Evolutionary conservation across 768 basidiomycete genomes (phyloP).

Genomic region (Agaricus blazei): DNA sequence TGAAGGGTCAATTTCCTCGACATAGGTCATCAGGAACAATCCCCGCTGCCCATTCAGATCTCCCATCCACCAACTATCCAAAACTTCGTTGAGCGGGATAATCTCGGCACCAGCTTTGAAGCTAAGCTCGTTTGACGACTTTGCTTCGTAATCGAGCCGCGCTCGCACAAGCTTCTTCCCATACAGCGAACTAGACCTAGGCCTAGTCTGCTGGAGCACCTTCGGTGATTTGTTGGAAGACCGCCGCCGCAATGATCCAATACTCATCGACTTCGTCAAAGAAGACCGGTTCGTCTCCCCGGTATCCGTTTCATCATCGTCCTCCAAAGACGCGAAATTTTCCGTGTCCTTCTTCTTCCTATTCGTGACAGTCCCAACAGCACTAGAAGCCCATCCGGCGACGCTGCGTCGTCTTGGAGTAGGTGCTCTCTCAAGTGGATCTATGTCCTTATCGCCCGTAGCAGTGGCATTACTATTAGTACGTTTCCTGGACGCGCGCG

Average conservation of each 20-base stretch:
- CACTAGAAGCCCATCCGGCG: conserved; percentile 64
- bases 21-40: conserved; percentile 78
- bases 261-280: conserved; percentile 23
- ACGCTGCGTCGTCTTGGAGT: conserved; percentile 39
- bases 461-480: conserved; percentile 48
- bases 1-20: conserved; percentile 27
- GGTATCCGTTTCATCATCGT: conserved; percentile 32
- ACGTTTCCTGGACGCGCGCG: conserved; percentile 61
- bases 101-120: conserved; percentile 76
- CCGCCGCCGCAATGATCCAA: conserved; percentile 10
- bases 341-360: conserved; percentile 54
- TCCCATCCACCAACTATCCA: conserved; percentile 92
- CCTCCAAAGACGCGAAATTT: conserved; percentile 50
- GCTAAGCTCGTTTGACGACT: conserved; percentile 69
- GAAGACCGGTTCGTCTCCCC: conserved; percentile 14
- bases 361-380: conserved; percentile 56
- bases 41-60: conserved; percentile 66
- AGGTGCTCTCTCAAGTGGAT: conserved; percentile 23
- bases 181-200: conserved; percentile 46
- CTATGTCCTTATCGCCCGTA: conserved; percentile 21
- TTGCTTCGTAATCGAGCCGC: conserved; percentile 65
- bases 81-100: conserved; percentile 69
- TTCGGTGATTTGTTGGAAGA: conserved; percentile 23
- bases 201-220: conserved; percentile 29
- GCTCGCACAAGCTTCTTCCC: conserved; percentile 60